Evolutionary conservation across 495 filamentous ascomycete species (phyloP).

Genomic region (Aspergillus taichungensis): DNA sequence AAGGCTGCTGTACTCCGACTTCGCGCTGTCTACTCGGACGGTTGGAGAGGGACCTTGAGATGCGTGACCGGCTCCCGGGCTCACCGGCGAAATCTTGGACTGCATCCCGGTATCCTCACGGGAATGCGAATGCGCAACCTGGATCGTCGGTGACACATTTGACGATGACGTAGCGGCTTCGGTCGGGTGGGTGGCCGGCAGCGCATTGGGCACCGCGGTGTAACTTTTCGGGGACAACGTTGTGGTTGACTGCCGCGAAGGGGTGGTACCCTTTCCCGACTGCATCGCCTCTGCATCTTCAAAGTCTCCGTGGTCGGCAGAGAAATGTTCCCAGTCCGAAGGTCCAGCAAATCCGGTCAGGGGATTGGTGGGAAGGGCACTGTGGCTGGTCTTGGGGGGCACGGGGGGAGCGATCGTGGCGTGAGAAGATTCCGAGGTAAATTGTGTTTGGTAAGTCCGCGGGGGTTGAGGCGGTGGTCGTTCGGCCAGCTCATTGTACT

Average conservation of each 20-base stretch:
- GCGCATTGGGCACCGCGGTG: background rate
- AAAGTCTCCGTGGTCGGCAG: conserved; percentile 22
- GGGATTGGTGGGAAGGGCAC: conserved; percentile 13
- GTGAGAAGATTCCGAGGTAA: background rate
- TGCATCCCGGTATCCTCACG: background rate
- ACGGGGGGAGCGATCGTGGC: conserved; percentile 14
- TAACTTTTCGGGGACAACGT: conserved; percentile 4
- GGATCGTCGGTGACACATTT: conserved; percentile 3
- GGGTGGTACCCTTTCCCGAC: conserved; percentile 10
- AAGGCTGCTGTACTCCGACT: conserved; percentile 14
- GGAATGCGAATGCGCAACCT: conserved; percentile 9
- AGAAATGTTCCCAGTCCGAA: conserved; percentile 54
- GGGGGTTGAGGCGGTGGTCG: background rate
- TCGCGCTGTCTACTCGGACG: conserved; percentile 20
- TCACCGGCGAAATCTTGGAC: conserved; percentile 15
- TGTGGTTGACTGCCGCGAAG: conserved; percentile 7
- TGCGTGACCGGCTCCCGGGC: conserved; percentile 13
- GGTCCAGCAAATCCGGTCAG: conserved; percentile 46
- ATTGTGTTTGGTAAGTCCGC: background rate
- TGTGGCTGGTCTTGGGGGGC: conserved; percentile 15
- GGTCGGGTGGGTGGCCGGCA: background rate
- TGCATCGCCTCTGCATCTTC: conserved; percentile 26
- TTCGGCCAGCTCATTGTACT: conserved; percentile 5
- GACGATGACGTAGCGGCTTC: conserved; percentile 1
- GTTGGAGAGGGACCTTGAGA: conserved; percentile 10